phyloP scores from a whole-genome alignment of 2,329 filamentous ascomycete genomes.

The Sphaerulina populicola region DNA sequence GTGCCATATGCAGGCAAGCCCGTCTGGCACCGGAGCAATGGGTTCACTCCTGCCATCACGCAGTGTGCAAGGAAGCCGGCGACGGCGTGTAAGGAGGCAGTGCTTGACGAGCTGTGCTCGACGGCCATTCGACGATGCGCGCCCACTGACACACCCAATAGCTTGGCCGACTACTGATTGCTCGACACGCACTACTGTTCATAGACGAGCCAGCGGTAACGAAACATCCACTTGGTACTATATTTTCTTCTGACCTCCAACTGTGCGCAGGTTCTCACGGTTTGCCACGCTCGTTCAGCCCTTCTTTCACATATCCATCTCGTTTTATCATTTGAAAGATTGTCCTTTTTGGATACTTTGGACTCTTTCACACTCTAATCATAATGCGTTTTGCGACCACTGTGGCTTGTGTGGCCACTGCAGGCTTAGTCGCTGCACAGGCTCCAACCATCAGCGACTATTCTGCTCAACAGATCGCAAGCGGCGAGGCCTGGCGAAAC shows the following conservation, averaged over 20 bases:
- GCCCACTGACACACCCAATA: not conserved
- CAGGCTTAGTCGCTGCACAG: slow-evolving; percentile 20
- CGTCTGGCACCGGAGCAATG: slow-evolving; percentile 2
- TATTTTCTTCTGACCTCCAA: slow-evolving; percentile 2
- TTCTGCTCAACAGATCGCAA: slow-evolving; percentile 23
- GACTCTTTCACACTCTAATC: slow-evolving; percentile 7
- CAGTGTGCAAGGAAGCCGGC: not conserved
- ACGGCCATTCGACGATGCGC: not conserved
- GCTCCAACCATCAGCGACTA: slow-evolving; percentile 23
- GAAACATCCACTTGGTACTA: not conserved
- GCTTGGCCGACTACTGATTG: slow-evolving; percentile 4
- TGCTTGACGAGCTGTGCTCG: not conserved
- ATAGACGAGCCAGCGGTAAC: slow-evolving; percentile 3
- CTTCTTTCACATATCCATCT: slow-evolving; percentile 4
- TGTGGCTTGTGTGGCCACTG: slow-evolving; percentile 10
- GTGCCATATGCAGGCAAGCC: slow-evolving; percentile 9
- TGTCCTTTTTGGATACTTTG: not conserved
- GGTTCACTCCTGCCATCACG: not conserved
- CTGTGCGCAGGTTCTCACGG: slow-evolving; percentile 5
- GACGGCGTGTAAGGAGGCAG: not conserved
- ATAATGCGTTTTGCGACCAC: slow-evolving; percentile 16
- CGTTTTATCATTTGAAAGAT: slow-evolving; percentile 6
- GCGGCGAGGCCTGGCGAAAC: slow-evolving; percentile 28
- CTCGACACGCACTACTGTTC: slow-evolving; percentile 1
- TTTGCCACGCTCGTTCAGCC: not conserved